Base-by-base conservation (phyloP, 169 alveolate species). In the Amoebophrya sp. region DNA sequence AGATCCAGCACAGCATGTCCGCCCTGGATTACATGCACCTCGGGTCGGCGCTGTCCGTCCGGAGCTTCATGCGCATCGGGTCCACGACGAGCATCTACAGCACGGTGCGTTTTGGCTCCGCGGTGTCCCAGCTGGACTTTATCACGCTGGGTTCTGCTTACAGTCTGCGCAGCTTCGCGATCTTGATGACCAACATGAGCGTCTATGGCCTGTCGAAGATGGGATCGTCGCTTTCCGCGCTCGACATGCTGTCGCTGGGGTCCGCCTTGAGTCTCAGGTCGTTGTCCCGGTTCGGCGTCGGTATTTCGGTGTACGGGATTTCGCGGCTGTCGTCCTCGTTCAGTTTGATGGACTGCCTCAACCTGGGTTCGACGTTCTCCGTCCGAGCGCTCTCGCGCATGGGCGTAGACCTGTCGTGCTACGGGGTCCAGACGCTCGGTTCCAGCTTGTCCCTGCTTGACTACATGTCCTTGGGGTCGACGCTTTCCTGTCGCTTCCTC, bases 321-420 rank as follows among this genome's bases (percentile, higher is more conserved):
- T 92, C 92, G 40, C 35, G 92, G n/a, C 90, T 90, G 91, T 91
- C 47, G 3, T n/a, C 40, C 54, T 40, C 91, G 41, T 41, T 90
- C 89, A 55, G 77, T 40, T 90, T 55, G 47, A 39, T 38, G 55
- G 94, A 91, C 90, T 66, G 54, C 77, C 47, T 92, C 33, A 89
- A 89, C 33, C 54, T 92, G 41, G 94, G 94, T n/a, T 77, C 91
- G 90, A 1, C 90, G 33, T n/a, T 77, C 33, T 41, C 90, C 29
- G 55, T 33, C 47, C 83, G 91, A 3, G 32, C 91, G 3, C n/a
- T 77, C 77, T 41, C 92, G 0, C 92, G 94, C 47, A 41, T 93
- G 53, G 94, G 90, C 41, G n/a, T 18, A 0, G 39, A 89, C 18
- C 40, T 66, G 53, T 93, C 77, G 90, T 91, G 40, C 41, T 93